Percentiles rank a stretch among this genome's conserved stretches.
phyloP scores from a whole-genome alignment of 2,329 filamentous ascomycete genomes.

The Cercospora zeina region DNA sequence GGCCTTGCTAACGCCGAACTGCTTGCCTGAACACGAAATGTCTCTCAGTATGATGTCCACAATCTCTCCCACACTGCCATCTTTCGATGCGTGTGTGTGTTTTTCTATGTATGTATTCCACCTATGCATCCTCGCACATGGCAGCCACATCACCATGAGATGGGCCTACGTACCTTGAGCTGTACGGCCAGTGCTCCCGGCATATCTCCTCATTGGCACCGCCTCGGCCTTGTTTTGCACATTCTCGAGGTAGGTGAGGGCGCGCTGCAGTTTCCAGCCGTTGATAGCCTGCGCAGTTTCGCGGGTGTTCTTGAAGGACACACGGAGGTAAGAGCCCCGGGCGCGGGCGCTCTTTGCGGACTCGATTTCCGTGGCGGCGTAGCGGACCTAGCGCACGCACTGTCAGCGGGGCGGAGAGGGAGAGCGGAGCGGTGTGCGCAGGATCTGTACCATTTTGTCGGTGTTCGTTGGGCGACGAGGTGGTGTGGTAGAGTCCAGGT shows the following conservation, averaged over 20 bases:
- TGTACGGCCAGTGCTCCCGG: conserved; percentile 90
- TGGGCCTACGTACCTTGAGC: conserved; percentile 81
- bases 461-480: conserved; percentile 35
- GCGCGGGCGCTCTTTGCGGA: conserved; percentile 93
- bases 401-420: conserved; percentile 1
- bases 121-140: conserved; percentile 44
- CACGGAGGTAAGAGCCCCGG: conserved; percentile 97
- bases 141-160: conserved; percentile 37
- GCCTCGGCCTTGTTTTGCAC: conserved; percentile 96
- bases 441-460: conserved; percentile 42
- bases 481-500: conserved; percentile 10
- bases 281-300: conserved; percentile 99
- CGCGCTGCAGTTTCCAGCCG: conserved; percentile 96
- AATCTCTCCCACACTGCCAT: conserved; percentile 11
- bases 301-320: conserved; percentile 99
- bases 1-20: conserved; percentile 95
- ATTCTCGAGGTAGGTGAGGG: conserved; percentile 96
- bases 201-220: conserved; percentile 96
- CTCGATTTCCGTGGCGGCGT: conserved; percentile 87
- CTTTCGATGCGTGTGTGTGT: not conserved
- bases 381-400: conserved; percentile 61
- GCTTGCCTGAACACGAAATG: conserved; percentile 71
- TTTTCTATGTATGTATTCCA: conserved; percentile 22
- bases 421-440: not conserved
- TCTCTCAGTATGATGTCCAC: conserved; percentile 34